Percentiles rank a stretch among this genome's conserved stretches.
Conservation (phyloP, 345 rosid genomes). For the Eucalyptus lansdowneana region DNA sequence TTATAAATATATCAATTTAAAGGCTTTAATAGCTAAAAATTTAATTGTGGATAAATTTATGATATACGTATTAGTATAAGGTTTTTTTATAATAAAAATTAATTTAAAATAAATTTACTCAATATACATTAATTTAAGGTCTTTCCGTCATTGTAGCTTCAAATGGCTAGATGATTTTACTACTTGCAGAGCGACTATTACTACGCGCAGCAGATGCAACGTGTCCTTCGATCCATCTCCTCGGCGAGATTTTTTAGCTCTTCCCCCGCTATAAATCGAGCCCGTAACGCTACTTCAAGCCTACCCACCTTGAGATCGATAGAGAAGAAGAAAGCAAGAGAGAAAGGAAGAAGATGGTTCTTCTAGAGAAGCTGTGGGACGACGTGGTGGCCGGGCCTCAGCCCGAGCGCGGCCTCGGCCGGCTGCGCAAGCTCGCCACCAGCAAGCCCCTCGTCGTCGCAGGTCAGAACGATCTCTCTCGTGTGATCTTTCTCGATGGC, state of each 20-base stretch:
- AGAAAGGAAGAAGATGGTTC: constrained; percentile 4
- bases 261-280: not conserved
- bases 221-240: not conserved
- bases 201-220: not conserved
- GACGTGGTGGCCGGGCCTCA: constrained; percentile 82
- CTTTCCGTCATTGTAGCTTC: not conserved
- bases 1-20: accelerated
- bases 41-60: accelerated
- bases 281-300: not conserved
- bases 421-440: constrained; percentile 57
- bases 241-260: not conserved
- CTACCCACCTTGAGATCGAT: not conserved
- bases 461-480: not conserved
- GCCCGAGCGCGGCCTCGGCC: constrained; percentile 82
- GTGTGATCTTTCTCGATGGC: not conserved
- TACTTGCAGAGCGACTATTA: not conserved
- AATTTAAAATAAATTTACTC: accelerated
- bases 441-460: constrained; percentile 12
- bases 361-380: constrained; percentile 77
- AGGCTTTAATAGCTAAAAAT: accelerated
- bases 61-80: accelerated
- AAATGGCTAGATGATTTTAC: not conserved
- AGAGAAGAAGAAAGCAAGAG: not conserved
- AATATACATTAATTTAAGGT: too few relatives aligned
- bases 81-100: too few relatives aligned